A percentile compares a stretch with the other conserved stretches of the same genome.
These are phyloP conservation scores for Termitomyces sp. DNA, from an alignment of 768 basidiomycete species.

Conservation along the genomic window DNA sequence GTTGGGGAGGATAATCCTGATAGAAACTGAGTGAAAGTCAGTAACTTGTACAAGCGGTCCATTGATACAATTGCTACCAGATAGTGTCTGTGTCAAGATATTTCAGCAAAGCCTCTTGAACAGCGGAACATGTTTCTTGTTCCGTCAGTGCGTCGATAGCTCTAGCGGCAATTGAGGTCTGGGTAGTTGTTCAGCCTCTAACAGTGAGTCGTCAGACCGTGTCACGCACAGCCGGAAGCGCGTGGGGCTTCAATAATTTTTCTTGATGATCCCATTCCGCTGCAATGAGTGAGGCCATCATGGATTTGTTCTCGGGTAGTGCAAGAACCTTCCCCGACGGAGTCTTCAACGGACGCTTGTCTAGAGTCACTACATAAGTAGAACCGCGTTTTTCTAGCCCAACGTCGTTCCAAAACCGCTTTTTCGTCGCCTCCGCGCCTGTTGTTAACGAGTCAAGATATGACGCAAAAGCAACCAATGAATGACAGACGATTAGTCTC, in stretches of 20 bases:
- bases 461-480: not conserved
- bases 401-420: conserved; percentile 95
- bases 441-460: conserved; percentile 1
- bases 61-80: conserved; percentile 44
- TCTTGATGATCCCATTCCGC: conserved; percentile 97
- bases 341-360: conserved; percentile 83
- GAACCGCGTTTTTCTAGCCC: conserved; percentile 57
- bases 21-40: conserved; percentile 57
- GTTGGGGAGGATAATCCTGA: conserved; percentile 65
- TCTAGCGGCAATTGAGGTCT: conserved; percentile 91
- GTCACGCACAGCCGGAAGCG: conserved; percentile 75
- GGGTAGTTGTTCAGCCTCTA: conserved; percentile 3
- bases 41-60: not conserved
- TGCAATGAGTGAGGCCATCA: conserved; percentile 83
- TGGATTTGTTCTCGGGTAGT: conserved; percentile 61
- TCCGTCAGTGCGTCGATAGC: conserved; percentile 79
- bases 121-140: conserved; percentile 48
- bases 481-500: conserved; percentile 58
- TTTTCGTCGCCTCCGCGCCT: conserved; percentile 86
- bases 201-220: not conserved
- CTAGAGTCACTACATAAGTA: conserved; percentile 63
- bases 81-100: conserved; percentile 96
- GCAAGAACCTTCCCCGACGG: conserved; percentile 74
- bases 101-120: conserved; percentile 63
- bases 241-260: conserved; percentile 79